These are phyloP conservation scores for Austroboletus eburneus DNA, from an alignment of 768 basidiomycete species.

Conservation along the genomic window DNA sequence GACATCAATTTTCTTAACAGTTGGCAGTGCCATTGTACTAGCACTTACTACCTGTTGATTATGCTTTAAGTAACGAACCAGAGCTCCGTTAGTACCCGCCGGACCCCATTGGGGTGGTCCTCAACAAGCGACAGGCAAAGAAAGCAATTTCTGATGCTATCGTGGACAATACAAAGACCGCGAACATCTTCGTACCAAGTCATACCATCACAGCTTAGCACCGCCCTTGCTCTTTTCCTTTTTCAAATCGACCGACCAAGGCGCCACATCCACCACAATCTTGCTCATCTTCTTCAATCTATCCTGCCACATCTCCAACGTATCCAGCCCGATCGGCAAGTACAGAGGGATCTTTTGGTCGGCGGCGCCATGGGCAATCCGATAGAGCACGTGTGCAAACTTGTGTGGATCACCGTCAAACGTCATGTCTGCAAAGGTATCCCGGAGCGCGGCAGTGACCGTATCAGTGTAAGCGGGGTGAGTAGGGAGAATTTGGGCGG, in stretches of 20 bases:
- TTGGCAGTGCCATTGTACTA: too few relatives aligned
- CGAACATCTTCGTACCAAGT: too few relatives aligned
- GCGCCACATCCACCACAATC: neutral
- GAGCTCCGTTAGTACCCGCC: too few relatives aligned
- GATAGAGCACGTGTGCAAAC: slow-evolving; percentile 7
- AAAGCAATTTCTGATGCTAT: too few relatives aligned
- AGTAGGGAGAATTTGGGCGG: neutral
- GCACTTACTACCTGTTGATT: too few relatives aligned
- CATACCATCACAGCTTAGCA: slow-evolving; percentile 1
- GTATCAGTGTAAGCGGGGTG: slow-evolving; percentile 11
- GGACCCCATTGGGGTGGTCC: too few relatives aligned
- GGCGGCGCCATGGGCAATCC: neutral
- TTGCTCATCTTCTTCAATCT: neutral
- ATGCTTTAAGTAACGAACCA: too few relatives aligned
- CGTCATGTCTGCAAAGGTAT: neutral
- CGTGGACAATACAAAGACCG: too few relatives aligned
- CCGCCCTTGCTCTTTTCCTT: neutral
- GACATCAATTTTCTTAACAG: too few relatives aligned
- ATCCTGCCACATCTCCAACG: slow-evolving; percentile 1
- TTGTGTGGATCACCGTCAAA: slow-evolving; percentile 13
- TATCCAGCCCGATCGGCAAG: slow-evolving; percentile 11
- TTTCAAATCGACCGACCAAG: slow-evolving; percentile 9
- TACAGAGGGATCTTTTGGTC: slow-evolving; percentile 1
- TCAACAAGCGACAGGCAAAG: too few relatives aligned
- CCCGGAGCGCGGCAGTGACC: slow-evolving; percentile 1